phyloP scores from a whole-genome alignment of 2,329 filamentous ascomycete species.

The Curvularia hawaiiensis region DNA sequence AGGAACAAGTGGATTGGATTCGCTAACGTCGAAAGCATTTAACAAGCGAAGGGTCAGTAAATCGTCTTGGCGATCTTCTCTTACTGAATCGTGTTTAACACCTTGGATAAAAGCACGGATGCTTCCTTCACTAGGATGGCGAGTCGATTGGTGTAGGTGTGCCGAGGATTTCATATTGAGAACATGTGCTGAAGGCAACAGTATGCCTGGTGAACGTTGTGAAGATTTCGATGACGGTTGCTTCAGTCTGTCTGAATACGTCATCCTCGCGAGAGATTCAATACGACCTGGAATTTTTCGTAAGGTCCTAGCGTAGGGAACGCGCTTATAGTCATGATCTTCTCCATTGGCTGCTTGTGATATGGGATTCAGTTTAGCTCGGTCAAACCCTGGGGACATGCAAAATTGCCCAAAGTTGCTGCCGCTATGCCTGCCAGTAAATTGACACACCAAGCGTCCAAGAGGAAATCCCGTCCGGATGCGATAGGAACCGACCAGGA shows the following conservation, averaged over 20 bases:
- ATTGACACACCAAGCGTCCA: neutral
- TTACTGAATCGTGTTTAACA: neutral
- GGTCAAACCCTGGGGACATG: conserved; percentile 33
- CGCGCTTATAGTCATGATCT: conserved; percentile 19
- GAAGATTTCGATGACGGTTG: conserved; percentile 23
- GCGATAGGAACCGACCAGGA: conserved; percentile 4
- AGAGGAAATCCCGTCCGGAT: neutral
- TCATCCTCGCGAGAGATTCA: conserved; percentile 10
- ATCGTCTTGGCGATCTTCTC: neutral
- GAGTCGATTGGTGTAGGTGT: neutral
- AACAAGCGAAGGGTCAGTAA: neutral
- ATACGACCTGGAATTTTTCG: conserved; percentile 21
- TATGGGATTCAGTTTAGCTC: conserved; percentile 25
- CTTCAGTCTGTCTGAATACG: conserved; percentile 8
- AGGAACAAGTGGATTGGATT: conserved; percentile 6
- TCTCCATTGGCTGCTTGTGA: conserved; percentile 20
- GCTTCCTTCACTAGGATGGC: neutral
- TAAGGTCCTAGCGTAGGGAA: conserved; percentile 14
- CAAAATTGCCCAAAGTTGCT: neutral
- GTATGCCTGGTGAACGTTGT: conserved; percentile 16
- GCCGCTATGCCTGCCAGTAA: neutral
- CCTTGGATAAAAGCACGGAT: neutral
- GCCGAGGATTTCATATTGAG: conserved; percentile 10
- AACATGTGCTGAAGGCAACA: conserved; percentile 15
- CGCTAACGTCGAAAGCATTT: neutral